phyloP scores from a whole-genome alignment of 2,329 filamentous ascomycete species.

The Xylaria sp. region DNA sequence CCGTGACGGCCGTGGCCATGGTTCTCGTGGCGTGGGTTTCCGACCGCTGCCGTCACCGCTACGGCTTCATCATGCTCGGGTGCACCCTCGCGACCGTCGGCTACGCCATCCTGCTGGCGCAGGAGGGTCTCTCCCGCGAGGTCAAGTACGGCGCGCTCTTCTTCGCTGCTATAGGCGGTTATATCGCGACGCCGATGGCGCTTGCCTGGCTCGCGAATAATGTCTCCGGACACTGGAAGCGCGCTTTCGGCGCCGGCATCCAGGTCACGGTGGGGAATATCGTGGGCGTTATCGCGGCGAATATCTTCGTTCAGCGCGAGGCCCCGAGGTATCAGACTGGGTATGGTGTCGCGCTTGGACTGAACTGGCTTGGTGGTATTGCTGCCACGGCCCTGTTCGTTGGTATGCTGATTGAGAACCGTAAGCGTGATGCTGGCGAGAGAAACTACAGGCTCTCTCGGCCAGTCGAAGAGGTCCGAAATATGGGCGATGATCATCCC shows the following conservation, averaged over 20 bases:
- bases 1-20: slow-evolving; percentile 50
- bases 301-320: slow-evolving; percentile 52
- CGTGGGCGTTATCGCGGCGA: slow-evolving; percentile 52
- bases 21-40: slow-evolving; percentile 50
- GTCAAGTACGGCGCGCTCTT: slow-evolving; percentile 54
- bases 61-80: slow-evolving; percentile 50
- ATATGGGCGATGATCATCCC: slow-evolving; percentile 64
- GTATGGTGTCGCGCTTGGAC: slow-evolving; percentile 50
- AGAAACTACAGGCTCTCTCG: slow-evolving; percentile 56
- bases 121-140: slow-evolving; percentile 43
- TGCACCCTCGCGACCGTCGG: slow-evolving; percentile 48
- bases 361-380: slow-evolving; percentile 50
- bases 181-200: slow-evolving; percentile 50
- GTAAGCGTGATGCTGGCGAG: slow-evolving; percentile 58
- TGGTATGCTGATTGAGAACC: slow-evolving; percentile 58
- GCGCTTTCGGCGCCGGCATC: slow-evolving; percentile 60
- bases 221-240: slow-evolving; percentile 64
- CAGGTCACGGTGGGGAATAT: slow-evolving; percentile 64
- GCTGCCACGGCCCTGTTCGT: slow-evolving; percentile 54
- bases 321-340: slow-evolving; percentile 53
- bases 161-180: slow-evolving; percentile 52
- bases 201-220: slow-evolving; percentile 65
- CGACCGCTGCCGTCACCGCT: slow-evolving; percentile 52
- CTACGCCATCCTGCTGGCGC: slow-evolving; percentile 51
- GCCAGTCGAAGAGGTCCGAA: slow-evolving; percentile 55